phyloP scores from a whole-genome alignment of 1,284 basidiomycete species.

The Tilletia horrida region DNA sequence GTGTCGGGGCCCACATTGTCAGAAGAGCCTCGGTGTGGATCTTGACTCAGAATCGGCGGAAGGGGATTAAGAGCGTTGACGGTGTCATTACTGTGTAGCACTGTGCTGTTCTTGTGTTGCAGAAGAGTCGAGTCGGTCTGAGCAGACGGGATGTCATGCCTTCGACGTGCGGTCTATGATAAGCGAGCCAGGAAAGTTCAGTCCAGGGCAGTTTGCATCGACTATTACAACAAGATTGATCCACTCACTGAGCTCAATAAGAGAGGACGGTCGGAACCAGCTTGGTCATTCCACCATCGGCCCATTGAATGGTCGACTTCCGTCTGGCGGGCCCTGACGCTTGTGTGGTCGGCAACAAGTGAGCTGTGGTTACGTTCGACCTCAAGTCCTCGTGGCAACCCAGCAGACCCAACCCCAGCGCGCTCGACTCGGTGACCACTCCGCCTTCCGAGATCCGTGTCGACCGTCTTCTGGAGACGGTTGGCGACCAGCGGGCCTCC shows the following conservation, averaged over 20 bases:
- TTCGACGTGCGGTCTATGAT: no score
- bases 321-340: no score
- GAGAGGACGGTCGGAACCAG: no score
- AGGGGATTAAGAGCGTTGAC: background rate
- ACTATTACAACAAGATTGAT: no score
- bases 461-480: no score
- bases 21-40: background rate
- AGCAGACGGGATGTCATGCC: background rate
- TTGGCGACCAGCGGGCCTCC: no score
- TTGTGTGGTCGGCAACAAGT: no score
- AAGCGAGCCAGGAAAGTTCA: no score
- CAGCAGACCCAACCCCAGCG: background rate
- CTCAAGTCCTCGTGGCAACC: conserved; percentile 14
- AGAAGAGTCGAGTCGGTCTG: background rate
- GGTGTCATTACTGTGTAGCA: no score
- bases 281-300: background rate
- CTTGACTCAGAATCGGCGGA: background rate
- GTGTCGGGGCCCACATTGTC: background rate
- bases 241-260: no score
- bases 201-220: no score
- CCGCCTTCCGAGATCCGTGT: no score
- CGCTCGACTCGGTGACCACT: background rate
- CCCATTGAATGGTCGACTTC: background rate
- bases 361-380: background rate
- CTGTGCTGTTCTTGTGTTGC: background rate